A percentile compares a stretch with the other conserved stretches of the same genome.
Conservation (phyloP, 2,329 filamentous ascomycete genomes). For the Sclerotinia nivalis region DNA sequence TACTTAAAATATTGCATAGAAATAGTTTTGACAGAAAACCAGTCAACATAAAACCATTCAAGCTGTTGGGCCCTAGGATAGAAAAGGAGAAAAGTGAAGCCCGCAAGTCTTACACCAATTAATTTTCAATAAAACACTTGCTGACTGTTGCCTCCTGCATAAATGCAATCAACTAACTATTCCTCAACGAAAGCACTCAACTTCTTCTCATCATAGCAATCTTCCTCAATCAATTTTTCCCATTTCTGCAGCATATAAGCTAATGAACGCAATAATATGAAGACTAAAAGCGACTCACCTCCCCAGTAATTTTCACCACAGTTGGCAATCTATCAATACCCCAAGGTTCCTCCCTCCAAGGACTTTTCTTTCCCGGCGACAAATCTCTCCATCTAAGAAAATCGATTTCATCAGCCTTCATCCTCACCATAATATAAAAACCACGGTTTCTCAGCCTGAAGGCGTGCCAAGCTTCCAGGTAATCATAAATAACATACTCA, state of each 20-base stretch:
- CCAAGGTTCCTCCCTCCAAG: constrained; percentile 12
- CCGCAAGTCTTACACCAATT: too few species aligned
- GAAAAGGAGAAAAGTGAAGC: neutral
- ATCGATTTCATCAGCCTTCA: neutral
- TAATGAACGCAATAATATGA: neutral
- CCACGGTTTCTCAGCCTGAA: neutral
- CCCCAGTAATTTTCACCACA: constrained; percentile 8
- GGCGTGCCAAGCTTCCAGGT: too few species aligned
- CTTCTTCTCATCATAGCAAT: constrained; percentile 18
- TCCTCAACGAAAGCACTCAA: constrained; percentile 10
- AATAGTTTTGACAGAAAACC: too few species aligned
- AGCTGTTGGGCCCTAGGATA: too few species aligned
- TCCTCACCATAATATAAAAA: neutral
- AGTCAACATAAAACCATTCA: too few species aligned
- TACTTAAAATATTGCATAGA: too few species aligned
- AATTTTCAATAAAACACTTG: neutral
- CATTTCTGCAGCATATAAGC: constrained; percentile 12
- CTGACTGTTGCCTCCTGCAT: neutral
- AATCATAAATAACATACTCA: constrained; percentile 1
- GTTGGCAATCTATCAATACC: constrained; percentile 14
- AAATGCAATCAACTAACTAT: neutral
- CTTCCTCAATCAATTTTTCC: constrained; percentile 21
- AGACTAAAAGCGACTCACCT: neutral
- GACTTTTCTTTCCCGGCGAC: neutral
- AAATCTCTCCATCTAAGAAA: constrained; percentile 12